Base-by-base conservation (phyloP, 2,329 filamentous ascomycete species). In the Aspergillus transmontanensis region DNA sequence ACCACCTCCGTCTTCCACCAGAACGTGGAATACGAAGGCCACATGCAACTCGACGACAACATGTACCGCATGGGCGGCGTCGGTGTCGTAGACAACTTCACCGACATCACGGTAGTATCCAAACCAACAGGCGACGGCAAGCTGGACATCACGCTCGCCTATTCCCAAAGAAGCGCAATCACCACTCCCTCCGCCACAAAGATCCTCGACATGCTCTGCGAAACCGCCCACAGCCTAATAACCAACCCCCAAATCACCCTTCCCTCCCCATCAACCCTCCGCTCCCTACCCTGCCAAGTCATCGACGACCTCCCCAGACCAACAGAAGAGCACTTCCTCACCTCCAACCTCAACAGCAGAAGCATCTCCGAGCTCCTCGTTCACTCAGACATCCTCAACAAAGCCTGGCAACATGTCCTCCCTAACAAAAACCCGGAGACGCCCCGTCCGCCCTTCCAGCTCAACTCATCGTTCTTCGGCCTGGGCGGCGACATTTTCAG, bases 401-500 rank as follows among this genome's bases (percentile, higher is more conserved):
- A 76, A 21, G 73, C 75, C 16, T 81, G 79, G 79, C 72, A 77
- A 34, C 75, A 79, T 58, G 78, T 80, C 12, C 72, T 81, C 16
- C 57, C 71, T 11, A 66, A 72, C 16, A 59, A 68, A 11, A 19
- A 60, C 51, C 32, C 61, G 3, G 67, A 70, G 23, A 60, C 72
- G 1, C 32, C 59, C 1, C 65, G 68, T 21, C 59, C 71, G 1
- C 26, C 71, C 3, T 74, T 77, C 70, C 76, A 78, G 45, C 72
- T 79, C 19, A 76, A 79, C 46, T 76, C 77, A 0, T 80, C 77
- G 2, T 80, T 81, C 70, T 80, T 79, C 60, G 75, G 77, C 4
- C 73, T 79, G 3, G 78, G 78, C 4, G 79, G 79, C 10, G 79
- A 80, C 50, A 72, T 81, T 34, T 76, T 80, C 66, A 75, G 75